These are phyloP conservation scores for Coniochaeta pulveracea DNA, from an alignment of 2,329 filamentous ascomycete species.

Conservation along the genomic window DNA sequence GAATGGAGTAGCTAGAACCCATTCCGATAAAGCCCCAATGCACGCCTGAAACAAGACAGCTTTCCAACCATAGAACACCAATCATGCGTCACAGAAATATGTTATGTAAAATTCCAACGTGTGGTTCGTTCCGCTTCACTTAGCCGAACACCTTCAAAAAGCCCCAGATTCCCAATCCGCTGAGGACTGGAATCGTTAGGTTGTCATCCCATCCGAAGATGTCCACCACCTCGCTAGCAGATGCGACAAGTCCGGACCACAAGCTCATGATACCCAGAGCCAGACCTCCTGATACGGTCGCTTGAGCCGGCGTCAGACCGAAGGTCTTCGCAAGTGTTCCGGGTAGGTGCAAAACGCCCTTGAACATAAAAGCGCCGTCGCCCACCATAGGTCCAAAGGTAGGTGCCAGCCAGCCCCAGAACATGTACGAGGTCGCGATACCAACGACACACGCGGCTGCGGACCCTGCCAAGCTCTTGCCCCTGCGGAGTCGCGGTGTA, in stretches of 20 bases:
- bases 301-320: slow-evolving; percentile 46
- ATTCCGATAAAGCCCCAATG: too few species aligned
- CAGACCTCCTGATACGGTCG: slow-evolving; percentile 54
- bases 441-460: slow-evolving; percentile 75
- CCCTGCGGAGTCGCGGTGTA: slow-evolving; percentile 71
- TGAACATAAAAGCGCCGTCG: slow-evolving; percentile 72
- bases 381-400: slow-evolving; percentile 53
- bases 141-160: slow-evolving; percentile 81
- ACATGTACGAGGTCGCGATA: slow-evolving; percentile 69
- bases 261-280: slow-evolving; percentile 75
- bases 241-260: slow-evolving; percentile 80
- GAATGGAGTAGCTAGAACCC: too few species aligned
- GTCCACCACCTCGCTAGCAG: slow-evolving; percentile 82
- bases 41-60: too few species aligned
- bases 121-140: slow-evolving; percentile 7
- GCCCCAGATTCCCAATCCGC: slow-evolving; percentile 78
- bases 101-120: slow-evolving; percentile 1
- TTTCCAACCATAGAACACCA: too few species aligned
- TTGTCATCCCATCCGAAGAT: slow-evolving; percentile 96
- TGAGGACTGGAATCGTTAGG: slow-evolving; percentile 87
- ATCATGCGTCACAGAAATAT: slow-evolving; percentile 10
- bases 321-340: slow-evolving; percentile 42
- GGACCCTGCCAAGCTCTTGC: slow-evolving; percentile 87
- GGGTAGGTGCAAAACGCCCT: slow-evolving; percentile 64
- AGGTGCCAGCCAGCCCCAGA: slow-evolving; percentile 81